Percentiles rank a stretch among this genome's conserved stretches.
Conservation (phyloP, 1,284 basidiomycete species). For the Taiwanofungus camphoratus region DNA sequence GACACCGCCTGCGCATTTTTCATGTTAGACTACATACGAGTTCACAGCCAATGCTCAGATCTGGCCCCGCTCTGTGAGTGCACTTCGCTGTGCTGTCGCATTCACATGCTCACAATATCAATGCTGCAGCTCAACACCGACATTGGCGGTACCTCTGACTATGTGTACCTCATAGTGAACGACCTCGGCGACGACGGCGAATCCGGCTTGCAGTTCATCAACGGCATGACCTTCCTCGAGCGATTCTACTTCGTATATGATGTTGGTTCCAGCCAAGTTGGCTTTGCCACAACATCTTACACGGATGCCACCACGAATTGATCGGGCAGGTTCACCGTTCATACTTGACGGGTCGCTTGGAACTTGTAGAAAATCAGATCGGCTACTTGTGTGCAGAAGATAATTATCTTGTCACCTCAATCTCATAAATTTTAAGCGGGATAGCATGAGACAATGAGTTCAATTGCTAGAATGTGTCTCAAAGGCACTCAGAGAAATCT, state of each 20-base stretch:
- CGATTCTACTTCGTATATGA: slow-evolving; percentile 24
- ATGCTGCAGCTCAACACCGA: slow-evolving; percentile 23
- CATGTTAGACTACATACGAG: slow-evolving; percentile 17
- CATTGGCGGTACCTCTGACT: slow-evolving; percentile 22
- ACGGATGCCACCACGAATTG: slow-evolving; percentile 35
- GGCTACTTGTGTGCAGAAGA: no score
- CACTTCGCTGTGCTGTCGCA: neutral
- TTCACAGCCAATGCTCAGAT: slow-evolving; percentile 25
- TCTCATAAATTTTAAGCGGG: no score
- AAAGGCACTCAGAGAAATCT: no score
- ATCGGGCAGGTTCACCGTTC: no score
- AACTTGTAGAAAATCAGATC: no score
- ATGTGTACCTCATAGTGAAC: slow-evolving; percentile 24
- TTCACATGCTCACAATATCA: neutral
- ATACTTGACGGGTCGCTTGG: no score
- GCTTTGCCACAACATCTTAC: slow-evolving; percentile 37
- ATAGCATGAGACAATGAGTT: no score
- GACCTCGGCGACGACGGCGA: slow-evolving; percentile 19
- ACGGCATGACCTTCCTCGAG: slow-evolving; percentile 23
- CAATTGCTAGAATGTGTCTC: no score
- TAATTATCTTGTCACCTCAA: no score
- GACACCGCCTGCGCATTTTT: neutral
- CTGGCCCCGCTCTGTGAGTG: slow-evolving; percentile 21
- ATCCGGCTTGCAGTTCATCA: slow-evolving; percentile 26
- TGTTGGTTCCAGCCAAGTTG: slow-evolving; percentile 33